phyloP scores from a whole-genome alignment of 768 basidiomycete species.

The Dacryopinax spathularia region DNA sequence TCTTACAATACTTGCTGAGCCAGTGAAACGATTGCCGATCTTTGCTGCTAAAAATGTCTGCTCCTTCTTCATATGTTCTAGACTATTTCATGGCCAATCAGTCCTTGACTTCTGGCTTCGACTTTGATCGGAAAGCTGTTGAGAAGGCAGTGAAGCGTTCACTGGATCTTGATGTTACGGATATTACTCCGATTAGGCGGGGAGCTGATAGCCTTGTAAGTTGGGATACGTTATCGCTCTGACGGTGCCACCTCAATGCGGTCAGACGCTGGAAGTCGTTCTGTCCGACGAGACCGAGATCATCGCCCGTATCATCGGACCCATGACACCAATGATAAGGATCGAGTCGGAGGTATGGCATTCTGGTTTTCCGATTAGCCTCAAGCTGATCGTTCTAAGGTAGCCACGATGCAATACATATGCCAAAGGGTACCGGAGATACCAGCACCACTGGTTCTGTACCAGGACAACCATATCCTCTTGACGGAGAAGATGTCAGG shows the following conservation, averaged over 20 bases:
- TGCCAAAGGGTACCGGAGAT: slow-evolving; percentile 8
- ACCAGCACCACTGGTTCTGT: slow-evolving; percentile 15
- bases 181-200: background rate
- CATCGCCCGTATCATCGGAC: slow-evolving; percentile 12
- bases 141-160: background rate
- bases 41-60: background rate
- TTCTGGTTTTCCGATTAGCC: background rate
- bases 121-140: background rate
- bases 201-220: background rate
- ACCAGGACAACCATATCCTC: background rate
- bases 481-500: slow-evolving; percentile 18
- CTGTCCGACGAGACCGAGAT: slow-evolving; percentile 15
- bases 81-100: slow-evolving; percentile 2
- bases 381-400: slow-evolving; percentile 9
- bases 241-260: too few species aligned
- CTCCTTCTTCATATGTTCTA: background rate
- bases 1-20: background rate
- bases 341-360: slow-evolving; percentile 15
- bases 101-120: background rate
- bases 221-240: background rate
- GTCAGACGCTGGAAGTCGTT: slow-evolving; percentile 17
- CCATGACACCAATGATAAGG: background rate
- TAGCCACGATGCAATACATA: slow-evolving; percentile 22
- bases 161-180: background rate
- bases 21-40: background rate